Evolutionary conservation across 164 flowering plant genomes (phyloP).

Genomic region (Liriodendron chinense): DNA sequence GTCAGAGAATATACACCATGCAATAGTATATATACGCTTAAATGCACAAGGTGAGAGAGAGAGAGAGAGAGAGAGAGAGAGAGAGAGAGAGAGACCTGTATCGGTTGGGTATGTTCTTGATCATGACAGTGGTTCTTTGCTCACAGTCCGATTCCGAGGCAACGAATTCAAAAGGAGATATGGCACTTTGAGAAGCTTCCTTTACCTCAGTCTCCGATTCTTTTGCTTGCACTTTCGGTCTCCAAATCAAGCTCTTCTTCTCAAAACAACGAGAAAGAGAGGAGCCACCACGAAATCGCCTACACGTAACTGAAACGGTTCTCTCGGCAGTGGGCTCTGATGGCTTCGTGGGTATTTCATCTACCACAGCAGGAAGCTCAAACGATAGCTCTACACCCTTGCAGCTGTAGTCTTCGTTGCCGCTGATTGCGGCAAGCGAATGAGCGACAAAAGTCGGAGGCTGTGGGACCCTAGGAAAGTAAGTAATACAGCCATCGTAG

Average conservation of each 20-base stretch:
- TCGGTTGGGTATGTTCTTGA: conserved; percentile 22
- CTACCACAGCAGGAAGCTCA: neutral
- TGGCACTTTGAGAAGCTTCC: neutral
- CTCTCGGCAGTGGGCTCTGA: neutral
- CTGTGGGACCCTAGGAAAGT: neutral
- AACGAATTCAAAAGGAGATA: neutral
- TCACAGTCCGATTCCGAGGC: neutral
- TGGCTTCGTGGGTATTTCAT: neutral
- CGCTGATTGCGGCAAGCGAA: neutral
- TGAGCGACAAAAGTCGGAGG: neutral
- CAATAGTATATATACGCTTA: neutral
- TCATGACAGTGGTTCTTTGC: conserved; percentile 17
- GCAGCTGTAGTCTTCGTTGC: neutral
- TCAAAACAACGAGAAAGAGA: neutral
- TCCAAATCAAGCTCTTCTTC: neutral
- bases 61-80: neutral
- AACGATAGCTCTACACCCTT: neutral
- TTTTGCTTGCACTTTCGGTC: neutral
- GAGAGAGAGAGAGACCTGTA: conserved; percentile 9
- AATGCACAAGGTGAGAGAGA: neutral
- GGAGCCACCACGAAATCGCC: neutral
- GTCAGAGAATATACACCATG: neutral
- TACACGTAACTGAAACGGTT: neutral
- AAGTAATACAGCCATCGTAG: neutral
- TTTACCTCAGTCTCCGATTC: neutral